Evolutionary conservation across 2,329 filamentous ascomycete species (phyloP), one percentile per base, ranked within the genome.

Genomic region (Ophiostoma himal-ulmi): DNA sequence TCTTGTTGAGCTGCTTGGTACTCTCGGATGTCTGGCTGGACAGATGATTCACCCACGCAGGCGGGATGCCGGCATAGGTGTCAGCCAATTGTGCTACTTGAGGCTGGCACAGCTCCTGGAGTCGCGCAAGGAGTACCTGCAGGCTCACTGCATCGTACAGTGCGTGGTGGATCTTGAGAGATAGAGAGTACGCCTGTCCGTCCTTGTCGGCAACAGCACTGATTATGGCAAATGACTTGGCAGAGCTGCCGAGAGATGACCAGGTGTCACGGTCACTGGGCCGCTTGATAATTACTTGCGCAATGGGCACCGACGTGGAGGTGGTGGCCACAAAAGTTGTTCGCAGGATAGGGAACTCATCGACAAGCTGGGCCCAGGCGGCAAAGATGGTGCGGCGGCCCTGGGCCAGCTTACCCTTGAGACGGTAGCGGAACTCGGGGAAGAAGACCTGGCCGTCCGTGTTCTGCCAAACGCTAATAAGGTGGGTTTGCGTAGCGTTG

Each of bases 111-210:
- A 80, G 73, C 8, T 73, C 68, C 1, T 72, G 22, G 36, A 83
- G 79, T 0, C 78, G 76, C 1, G 83, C 76, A 30, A 93, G 80
- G 6, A 96, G 80, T 0, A 84, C 77, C 0, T 89, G 86, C 5
- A 97, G 81, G 75, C 91, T 95, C 72, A 96, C 84, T 6, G 89
- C 93, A 77, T 97, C 94, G 76, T 97, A 98, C 0, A 97, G 82
- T 0, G 91, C 91, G 77, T 98, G 94, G 73, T 97, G 93, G 5
- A 97, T 89, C 36, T 82, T 82, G 5, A 93, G 81, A 1, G 84
- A 79, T 4, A 88, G 36, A 1, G 39, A 11, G 1, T 71, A 65
- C 2, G 48, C 5, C 8, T n/a, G n/a, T 1, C 17, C 17, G 1
- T 68, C 57, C 1, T 7, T 34, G 8, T 34, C 36, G 13, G 26